Base-by-base conservation (phyloP, 2,329 filamentous ascomycete species). In the Colletotrichum karsti region DNA sequence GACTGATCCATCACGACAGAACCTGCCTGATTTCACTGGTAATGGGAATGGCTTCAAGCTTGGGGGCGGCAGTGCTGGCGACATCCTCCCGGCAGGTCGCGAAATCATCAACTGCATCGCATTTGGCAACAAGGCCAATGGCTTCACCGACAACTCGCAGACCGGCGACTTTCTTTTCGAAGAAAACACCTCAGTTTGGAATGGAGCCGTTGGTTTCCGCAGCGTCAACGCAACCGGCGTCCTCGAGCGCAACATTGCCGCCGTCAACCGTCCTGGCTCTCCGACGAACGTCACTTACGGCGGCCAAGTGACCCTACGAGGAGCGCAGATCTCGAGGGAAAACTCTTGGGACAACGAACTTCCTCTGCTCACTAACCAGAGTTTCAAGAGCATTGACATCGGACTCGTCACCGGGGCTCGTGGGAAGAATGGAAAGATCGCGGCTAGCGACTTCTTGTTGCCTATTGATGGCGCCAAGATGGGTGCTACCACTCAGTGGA, bases 21-120 rank as follows among this genome's bases (percentile, higher is more conserved):
- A 54, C 39, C 39, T 65, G 2, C 22, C 39, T 28, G 18, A 71
- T 35, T 85, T 84, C 71, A 72, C 66, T 5, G 65, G 76, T 20
- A 82, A 85, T 41, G 83, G 83, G 37, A 84, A 85, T 70, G 81
- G 83, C n/a, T 83, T 84, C 79, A 83, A 85, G 74, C 79, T 85
- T 8, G 80, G 82, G 26, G 78, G 79, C 39, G 75, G 74, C 53
- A 75, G 79, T 55, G 75, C 75, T 3, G 78, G 73, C 9, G 76
- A 76, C 55, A 77, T 78, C 39, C 76, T 74, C 6, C 74, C 81
- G 0, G 82, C 81, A 0, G 77, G 81, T 72, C 83, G 84, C 67
- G 75, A 82, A 37, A 72, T 84, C 55, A 76, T 75, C 41, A 84
- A 84, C 75, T 80, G 74, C 70, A 82, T 84, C n/a, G 78, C 83